Evolutionary conservation across 2,329 filamentous ascomycete species (phyloP).

Genomic region (Colletotrichum spinosum): DNA sequence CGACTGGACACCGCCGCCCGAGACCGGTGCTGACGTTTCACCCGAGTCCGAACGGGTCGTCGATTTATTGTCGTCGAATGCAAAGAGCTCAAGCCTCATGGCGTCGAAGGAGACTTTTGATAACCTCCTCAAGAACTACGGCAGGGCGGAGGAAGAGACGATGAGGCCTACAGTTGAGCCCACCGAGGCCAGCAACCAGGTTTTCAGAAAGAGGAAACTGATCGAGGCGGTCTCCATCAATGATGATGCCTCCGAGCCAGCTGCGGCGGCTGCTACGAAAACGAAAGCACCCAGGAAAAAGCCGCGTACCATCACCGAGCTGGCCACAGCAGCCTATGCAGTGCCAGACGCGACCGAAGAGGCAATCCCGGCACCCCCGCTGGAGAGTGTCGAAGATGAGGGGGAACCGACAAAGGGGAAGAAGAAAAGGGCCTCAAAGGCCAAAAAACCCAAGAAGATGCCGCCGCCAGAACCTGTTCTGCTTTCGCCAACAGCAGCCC

Average conservation of each 20-base stretch:
- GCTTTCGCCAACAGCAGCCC: constrained; percentile 76
- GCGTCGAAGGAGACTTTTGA: constrained; percentile 52
- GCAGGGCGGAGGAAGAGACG: constrained; percentile 44
- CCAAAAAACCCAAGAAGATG: constrained; percentile 51
- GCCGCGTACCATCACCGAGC: constrained; percentile 79
- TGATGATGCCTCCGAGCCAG: constrained; percentile 42
- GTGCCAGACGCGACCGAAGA: constrained; percentile 50
- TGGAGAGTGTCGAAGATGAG: constrained; percentile 40
- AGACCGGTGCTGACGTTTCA: constrained; percentile 44
- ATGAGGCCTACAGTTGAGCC: constrained; percentile 30
- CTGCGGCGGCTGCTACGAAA: constrained; percentile 49
- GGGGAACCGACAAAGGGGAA: constrained; percentile 47
- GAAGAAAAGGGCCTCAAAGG: constrained; percentile 49
- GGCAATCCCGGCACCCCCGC: constrained; percentile 41
- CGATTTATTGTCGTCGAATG: constrained; percentile 46
- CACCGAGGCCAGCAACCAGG: constrained; percentile 44
- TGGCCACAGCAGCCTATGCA: constrained; percentile 78
- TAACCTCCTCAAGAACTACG: constrained; percentile 56
- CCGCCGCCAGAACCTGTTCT: constrained; percentile 61
- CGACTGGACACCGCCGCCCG: constrained; percentile 76
- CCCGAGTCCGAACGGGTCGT: constrained; percentile 45
- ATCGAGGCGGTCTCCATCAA: constrained; percentile 61
- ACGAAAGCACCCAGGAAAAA: constrained; percentile 74
- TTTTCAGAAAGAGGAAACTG: constrained; percentile 67
- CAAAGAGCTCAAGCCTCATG: constrained; percentile 30